phyloP scores from a whole-genome alignment of 495 filamentous ascomycete genomes.

The Achaetomiella virescens region DNA sequence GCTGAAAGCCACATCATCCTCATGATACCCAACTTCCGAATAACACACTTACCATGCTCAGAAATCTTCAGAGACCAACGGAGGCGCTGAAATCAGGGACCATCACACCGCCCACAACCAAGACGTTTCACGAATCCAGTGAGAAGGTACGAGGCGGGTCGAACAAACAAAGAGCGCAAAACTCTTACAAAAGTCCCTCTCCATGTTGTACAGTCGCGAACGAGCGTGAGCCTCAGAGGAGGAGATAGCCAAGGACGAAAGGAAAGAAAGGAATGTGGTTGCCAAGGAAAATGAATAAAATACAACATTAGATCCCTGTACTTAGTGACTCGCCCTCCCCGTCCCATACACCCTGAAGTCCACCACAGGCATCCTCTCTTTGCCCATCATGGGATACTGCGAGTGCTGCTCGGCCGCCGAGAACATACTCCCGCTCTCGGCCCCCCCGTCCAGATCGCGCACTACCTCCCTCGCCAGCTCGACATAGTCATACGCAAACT shows the following conservation, averaged over 20 bases:
- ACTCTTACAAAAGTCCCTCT: not conserved
- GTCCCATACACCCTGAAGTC: conserved; percentile 1
- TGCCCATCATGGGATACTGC: not conserved
- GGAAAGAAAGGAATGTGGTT: not conserved
- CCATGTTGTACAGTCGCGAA: not conserved
- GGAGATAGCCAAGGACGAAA: not conserved
- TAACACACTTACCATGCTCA: too few relatives aligned
- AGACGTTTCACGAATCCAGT: too few relatives aligned
- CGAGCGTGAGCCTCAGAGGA: not conserved
- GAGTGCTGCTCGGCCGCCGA: conserved; percentile 8
- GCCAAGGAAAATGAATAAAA: not conserved
- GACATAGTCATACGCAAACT: conserved; percentile 97
- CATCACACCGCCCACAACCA: too few relatives aligned
- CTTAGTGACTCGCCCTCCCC: not conserved
- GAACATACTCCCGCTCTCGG: conserved; percentile 35
- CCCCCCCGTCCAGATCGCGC: conserved; percentile 45
- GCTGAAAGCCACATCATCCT: too few relatives aligned
- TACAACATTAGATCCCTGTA: too few relatives aligned
- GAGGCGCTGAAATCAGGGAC: too few relatives aligned
- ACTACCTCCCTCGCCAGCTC: conserved; percentile 83
- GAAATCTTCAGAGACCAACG: too few relatives aligned
- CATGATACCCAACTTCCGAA: too few relatives aligned
- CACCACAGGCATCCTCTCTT: conserved; percentile 6
- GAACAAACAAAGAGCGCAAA: too few relatives aligned
- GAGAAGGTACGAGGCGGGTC: too few relatives aligned